These are phyloP conservation scores for Acacia acuminata DNA, from an alignment of 306 rosid species.

Conservation along the genomic window DNA sequence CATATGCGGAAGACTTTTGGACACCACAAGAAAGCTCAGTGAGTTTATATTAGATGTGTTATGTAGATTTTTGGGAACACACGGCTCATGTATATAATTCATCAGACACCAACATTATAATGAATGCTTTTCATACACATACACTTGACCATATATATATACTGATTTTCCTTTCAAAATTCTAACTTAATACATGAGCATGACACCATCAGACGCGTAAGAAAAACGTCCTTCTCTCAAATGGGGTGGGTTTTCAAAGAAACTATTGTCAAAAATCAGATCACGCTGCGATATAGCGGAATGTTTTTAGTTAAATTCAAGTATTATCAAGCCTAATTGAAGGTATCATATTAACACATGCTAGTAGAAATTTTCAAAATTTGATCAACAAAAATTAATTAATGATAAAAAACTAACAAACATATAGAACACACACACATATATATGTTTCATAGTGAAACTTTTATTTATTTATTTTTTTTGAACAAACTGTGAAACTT, in stretches of 20 bases:
- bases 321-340: no score
- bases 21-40: not conserved
- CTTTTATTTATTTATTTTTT: not conserved
- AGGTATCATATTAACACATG: no score
- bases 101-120: not conserved
- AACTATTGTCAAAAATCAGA: not conserved
- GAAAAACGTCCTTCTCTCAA: not conserved
- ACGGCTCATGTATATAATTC: not conserved
- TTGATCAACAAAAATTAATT: not conserved
- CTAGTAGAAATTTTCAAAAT: not conserved
- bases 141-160: not conserved
- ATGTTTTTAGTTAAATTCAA: no score
- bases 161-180: not conserved
- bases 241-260: not conserved
- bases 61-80: not conserved
- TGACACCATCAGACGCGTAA: constrained; percentile 2
- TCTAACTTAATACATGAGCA: not conserved
- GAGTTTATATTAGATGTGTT: not conserved
- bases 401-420: not conserved
- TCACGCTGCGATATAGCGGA: not conserved
- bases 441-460: not conserved
- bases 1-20: not conserved
- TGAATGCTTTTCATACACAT: constrained; percentile 22
- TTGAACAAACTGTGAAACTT: not conserved
- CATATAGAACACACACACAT: not conserved